A percentile compares a stretch with the other conserved stretches of the same genome.
Evolutionary conservation across 768 basidiomycete genomes (phyloP).

Genomic region (Multifurca ochricompacta): DNA sequence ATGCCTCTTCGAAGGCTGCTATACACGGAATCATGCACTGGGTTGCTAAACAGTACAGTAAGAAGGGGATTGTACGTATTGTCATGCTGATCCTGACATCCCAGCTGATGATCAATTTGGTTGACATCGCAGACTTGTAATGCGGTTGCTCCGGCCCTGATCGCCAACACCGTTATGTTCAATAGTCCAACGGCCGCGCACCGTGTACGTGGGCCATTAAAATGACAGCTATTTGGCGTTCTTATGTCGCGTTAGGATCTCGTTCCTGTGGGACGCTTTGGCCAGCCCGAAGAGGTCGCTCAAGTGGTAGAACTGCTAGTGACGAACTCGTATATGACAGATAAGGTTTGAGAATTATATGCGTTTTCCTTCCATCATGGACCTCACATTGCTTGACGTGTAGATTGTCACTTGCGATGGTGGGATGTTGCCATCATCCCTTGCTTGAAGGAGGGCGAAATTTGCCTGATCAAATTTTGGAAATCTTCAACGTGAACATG

Average conservation of each 20-base stretch:
- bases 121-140: constrained; percentile 36
- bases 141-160: constrained; percentile 45
- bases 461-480: background rate
- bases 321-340: constrained; percentile 47
- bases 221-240: background rate
- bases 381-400: background rate
- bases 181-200: constrained; percentile 31
- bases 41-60: constrained; percentile 43
- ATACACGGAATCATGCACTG: constrained; percentile 48
- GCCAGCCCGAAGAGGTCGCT: constrained; percentile 43
- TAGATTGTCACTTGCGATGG: constrained; percentile 21
- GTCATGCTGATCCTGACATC: background rate
- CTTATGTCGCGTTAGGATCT: constrained; percentile 28
- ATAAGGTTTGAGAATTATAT: constrained; percentile 35
- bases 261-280: constrained; percentile 46
- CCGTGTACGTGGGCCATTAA: constrained; percentile 24
- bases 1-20: constrained; percentile 49
- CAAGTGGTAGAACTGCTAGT: constrained; percentile 44
- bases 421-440: constrained; percentile 18
- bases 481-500: too few species aligned
- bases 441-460: constrained; percentile 2
- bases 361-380: background rate
- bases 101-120: background rate
- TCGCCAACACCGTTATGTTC: constrained; percentile 46
- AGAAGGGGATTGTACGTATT: constrained; percentile 40